Percentiles rank a stretch among this genome's conserved stretches.
Conservation (phyloP, 1,139 yeast species). For the Debaryomycetaceae sp. region DNA sequence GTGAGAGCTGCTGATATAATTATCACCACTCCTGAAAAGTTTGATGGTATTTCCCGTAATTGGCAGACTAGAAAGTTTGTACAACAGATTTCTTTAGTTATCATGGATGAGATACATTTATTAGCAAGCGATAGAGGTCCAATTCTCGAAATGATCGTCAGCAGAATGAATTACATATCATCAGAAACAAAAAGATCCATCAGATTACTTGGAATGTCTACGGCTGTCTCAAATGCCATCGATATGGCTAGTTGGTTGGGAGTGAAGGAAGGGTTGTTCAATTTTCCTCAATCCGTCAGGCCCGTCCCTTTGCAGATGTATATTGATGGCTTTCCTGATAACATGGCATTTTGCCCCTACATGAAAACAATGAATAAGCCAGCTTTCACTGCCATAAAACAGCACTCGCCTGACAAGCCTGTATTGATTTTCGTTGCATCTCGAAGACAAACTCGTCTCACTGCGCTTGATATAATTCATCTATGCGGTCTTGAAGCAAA, state of each 20-base stretch:
- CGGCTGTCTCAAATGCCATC: conserved; percentile 96
- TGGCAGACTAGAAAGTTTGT: conserved; percentile 97
- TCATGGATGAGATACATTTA: conserved; percentile 97
- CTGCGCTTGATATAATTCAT: conserved; percentile 90
- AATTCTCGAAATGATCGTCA: conserved; percentile 95
- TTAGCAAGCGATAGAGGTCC: conserved; percentile 98
- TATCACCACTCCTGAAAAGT: conserved; percentile 96
- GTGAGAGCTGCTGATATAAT: conserved; percentile 89
- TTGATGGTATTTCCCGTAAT: conserved; percentile 97
- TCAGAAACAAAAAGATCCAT: conserved; percentile 73
- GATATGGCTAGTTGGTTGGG: conserved; percentile 99
- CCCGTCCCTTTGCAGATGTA: conserved; percentile 98
- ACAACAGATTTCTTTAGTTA: conserved; percentile 83
- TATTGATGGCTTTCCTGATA: conserved; percentile 96
- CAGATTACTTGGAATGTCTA: conserved; percentile 87
- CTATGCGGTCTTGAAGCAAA: conserved; percentile 93
- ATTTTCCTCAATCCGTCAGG: conserved; percentile 92
- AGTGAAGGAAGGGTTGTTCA: conserved; percentile 82
- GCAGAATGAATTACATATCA: conserved; percentile 92
- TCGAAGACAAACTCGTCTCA: conserved; percentile 91
- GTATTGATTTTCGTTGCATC: conserved; percentile 95
- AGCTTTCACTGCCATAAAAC: conserved; percentile 92
- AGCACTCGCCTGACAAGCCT: conserved; percentile 91
- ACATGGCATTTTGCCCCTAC: conserved; percentile 87
- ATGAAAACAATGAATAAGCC: conserved; percentile 99